Percentiles rank a stretch among this genome's conserved stretches.
These are phyloP conservation scores for Beta macrorhiza DNA, from an alignment of 179 eudicot species.

Conservation along the genomic window DNA sequence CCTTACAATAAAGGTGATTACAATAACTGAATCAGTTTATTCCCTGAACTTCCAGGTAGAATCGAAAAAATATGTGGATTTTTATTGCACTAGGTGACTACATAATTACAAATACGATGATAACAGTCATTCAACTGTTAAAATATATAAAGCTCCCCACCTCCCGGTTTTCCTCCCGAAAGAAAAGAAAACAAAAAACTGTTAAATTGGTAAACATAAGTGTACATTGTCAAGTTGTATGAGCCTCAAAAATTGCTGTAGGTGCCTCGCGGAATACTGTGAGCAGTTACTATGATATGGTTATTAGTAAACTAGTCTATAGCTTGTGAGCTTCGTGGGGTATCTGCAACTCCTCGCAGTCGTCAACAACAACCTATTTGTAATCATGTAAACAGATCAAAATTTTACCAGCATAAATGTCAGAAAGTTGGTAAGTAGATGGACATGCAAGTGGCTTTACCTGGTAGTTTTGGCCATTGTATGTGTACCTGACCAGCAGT, in stretches of 20 bases:
- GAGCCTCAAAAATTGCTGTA: slow-evolving; percentile 7
- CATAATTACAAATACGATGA: slow-evolving; percentile 28
- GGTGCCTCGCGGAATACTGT: not conserved
- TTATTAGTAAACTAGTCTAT: not conserved
- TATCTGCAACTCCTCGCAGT: slow-evolving; percentile 58
- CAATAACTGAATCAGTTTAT: not conserved
- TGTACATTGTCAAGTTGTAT: slow-evolving; percentile 9
- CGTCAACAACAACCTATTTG: slow-evolving; percentile 65
- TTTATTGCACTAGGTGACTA: slow-evolving; percentile 7
- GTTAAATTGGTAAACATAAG: not conserved
- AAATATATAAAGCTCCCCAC: not conserved
- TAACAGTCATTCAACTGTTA: slow-evolving; percentile 8
- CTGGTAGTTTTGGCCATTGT: slow-evolving; percentile 47
- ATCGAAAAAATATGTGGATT: not conserved
- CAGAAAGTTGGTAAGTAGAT: not conserved
- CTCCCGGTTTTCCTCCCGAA: no score
- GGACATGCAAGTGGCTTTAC: slow-evolving; percentile 29
- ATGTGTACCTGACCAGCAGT: slow-evolving; percentile 66
- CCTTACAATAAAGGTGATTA: not conserved
- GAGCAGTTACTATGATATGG: not conserved
- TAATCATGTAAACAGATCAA: not conserved
- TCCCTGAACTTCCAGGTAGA: not conserved
- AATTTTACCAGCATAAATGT: not conserved
- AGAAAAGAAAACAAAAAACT: not conserved
- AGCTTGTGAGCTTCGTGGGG: slow-evolving; percentile 65